phyloP scores from a whole-genome alignment of 2,329 filamentous ascomycete species.

The Bretziella fagacearum region DNA sequence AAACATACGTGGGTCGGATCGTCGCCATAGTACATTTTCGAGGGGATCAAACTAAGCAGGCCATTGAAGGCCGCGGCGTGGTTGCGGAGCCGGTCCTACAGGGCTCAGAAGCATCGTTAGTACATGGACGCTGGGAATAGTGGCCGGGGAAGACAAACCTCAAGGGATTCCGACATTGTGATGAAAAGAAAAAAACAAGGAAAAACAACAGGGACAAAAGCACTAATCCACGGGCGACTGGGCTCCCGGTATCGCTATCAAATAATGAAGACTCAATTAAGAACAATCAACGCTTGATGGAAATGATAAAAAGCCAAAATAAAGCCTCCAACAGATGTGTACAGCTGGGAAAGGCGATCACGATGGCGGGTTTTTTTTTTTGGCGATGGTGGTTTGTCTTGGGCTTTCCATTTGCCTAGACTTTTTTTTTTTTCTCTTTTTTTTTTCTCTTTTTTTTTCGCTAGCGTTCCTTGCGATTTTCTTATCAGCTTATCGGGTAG shows the following conservation, averaged over 20 bases:
- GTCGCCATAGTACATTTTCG: conserved; percentile 78
- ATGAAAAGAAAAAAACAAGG: conserved; percentile 1
- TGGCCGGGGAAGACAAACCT: conserved; percentile 16
- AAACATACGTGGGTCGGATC: conserved; percentile 46
- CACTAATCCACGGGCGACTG: not conserved
- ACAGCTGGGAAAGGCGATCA: not conserved
- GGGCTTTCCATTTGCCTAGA: not conserved
- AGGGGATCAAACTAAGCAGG: conserved; percentile 71
- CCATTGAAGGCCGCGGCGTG: conserved; percentile 68
- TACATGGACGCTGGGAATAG: not conserved
- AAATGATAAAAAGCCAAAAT: no score
- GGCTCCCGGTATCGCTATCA: not conserved
- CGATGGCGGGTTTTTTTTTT: not conserved
- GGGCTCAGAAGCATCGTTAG: conserved; percentile 6
- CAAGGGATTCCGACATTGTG: conserved; percentile 19
- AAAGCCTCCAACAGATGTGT: no score
- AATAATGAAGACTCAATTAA: not conserved
- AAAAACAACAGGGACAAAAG: conserved; percentile 1
- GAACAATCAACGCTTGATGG: not conserved
- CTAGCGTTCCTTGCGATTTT: not conserved
- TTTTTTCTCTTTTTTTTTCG: conserved; percentile 17
- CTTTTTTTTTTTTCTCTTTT: conserved; percentile 3
- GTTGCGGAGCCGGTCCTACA: conserved; percentile 39
- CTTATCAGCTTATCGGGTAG: conserved; percentile 4
- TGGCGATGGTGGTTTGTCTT: conserved; percentile 1